These are phyloP conservation scores for Ascochyta lentis DNA, from an alignment of 2,329 filamentous ascomycete species.

Conservation along the genomic window DNA sequence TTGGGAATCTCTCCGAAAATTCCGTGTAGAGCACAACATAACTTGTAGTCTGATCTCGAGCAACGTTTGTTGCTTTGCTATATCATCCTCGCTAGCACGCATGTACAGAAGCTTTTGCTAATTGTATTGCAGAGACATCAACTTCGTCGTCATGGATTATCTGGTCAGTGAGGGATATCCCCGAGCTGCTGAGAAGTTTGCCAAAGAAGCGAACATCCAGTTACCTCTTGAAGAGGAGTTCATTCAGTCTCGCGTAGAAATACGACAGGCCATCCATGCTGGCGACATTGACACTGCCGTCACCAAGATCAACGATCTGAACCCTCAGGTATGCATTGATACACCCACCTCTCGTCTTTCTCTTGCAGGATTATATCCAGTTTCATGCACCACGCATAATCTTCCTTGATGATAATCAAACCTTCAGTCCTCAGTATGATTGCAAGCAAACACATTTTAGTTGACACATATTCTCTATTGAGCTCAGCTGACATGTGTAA, in stretches of 20 bases:
- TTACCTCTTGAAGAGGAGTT: slow-evolving; percentile 74
- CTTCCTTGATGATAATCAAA: slow-evolving; percentile 86
- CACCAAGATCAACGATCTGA: slow-evolving; percentile 84
- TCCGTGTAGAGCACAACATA: slow-evolving; percentile 87
- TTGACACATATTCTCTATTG: slow-evolving; percentile 11
- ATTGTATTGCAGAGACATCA: slow-evolving; percentile 77
- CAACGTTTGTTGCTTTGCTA: slow-evolving; percentile 24
- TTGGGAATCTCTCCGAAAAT: slow-evolving; percentile 99
- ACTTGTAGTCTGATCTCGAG: slow-evolving; percentile 73
- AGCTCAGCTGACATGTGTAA: slow-evolving; percentile 31
- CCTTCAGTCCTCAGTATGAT: slow-evolving; percentile 89
- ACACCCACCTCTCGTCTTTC: not conserved
- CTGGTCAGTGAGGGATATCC: slow-evolving; percentile 95
- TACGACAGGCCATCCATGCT: slow-evolving; percentile 82
- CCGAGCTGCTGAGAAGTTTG: slow-evolving; percentile 90
- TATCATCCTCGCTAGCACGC: not conserved
- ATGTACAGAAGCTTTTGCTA: slow-evolving; percentile 19
- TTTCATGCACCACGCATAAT: slow-evolving; percentile 99
- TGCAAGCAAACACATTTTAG: slow-evolving; percentile 24
- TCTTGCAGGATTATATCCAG: slow-evolving; percentile 89
- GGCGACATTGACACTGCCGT: slow-evolving; percentile 89
- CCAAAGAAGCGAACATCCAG: slow-evolving; percentile 86
- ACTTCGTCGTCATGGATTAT: slow-evolving; percentile 94
- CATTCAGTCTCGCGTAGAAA: slow-evolving; percentile 80
- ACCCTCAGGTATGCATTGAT: slow-evolving; percentile 77